phyloP scores from a whole-genome alignment of 2,329 filamentous ascomycete species.

The Epichloe gansuensis region DNA sequence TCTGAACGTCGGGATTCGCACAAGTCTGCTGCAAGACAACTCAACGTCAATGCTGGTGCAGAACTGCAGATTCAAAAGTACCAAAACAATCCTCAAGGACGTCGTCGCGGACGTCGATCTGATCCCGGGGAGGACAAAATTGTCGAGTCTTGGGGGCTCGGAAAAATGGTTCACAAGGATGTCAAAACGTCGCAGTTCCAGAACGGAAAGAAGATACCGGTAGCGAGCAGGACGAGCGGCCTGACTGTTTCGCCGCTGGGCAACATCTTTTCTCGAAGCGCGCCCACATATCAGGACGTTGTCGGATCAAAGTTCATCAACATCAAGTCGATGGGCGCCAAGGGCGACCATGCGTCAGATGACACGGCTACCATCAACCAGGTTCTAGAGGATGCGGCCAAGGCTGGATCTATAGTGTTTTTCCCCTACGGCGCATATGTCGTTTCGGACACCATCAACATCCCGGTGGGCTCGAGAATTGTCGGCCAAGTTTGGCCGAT shows the following conservation, averaged over 20 bases:
- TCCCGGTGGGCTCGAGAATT: conserved; percentile 32
- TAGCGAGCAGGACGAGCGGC: not conserved
- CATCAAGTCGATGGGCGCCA: conserved; percentile 31
- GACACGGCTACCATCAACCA: conserved; percentile 30
- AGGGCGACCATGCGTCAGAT: conserved; percentile 58
- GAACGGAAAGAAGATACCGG: not conserved
- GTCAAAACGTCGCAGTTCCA: not conserved
- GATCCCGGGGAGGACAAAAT: not conserved
- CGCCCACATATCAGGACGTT: conserved; percentile 1
- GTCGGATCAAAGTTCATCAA: not conserved
- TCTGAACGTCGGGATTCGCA: conserved; percentile 1
- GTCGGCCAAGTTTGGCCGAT: conserved; percentile 34
- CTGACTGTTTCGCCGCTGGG: not conserved
- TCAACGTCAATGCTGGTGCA: conserved; percentile 8
- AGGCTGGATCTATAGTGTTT: conserved; percentile 14
- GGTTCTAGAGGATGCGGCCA: conserved; percentile 13
- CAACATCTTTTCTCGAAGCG: not conserved
- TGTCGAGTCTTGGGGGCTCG: conserved; percentile 1
- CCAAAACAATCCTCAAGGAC: not conserved
- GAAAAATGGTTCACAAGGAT: not conserved
- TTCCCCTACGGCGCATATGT: conserved; percentile 24
- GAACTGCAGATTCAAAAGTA: conserved; percentile 2
- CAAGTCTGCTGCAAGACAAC: conserved; percentile 6
- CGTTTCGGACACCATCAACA: conserved; percentile 31
- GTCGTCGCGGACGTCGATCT: not conserved